phyloP scores from a whole-genome alignment of 805 yeast species.

The Metschnikowia anglica region DNA sequence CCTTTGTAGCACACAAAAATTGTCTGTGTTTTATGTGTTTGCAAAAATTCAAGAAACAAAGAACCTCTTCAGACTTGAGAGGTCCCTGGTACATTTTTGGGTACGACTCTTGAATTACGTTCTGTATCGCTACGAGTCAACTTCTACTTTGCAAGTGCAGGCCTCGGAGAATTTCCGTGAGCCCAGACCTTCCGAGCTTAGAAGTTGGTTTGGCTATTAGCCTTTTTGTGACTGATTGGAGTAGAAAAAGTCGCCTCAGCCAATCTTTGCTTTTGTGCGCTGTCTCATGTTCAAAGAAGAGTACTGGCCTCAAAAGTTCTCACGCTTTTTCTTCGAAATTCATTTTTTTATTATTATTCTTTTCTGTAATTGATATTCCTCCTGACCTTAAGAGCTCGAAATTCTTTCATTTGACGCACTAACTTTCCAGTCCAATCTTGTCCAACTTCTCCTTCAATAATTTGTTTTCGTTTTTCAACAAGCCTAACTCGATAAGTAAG shows the following conservation, averaged over 20 bases:
- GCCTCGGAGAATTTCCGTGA: too few species aligned
- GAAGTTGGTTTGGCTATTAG: background rate
- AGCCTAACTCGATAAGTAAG: constrained; percentile 62
- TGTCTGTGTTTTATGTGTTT: background rate
- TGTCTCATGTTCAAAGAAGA: background rate
- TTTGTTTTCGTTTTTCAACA: constrained; percentile 46
- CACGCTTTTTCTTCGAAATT: background rate
- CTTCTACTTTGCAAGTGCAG: too few species aligned
- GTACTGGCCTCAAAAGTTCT: background rate
- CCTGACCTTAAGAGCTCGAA: background rate
- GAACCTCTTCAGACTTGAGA: background rate
- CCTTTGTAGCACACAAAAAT: background rate
- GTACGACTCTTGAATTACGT: too few species aligned
- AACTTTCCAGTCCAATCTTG: constrained; percentile 8
- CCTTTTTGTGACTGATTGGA: too few species aligned
- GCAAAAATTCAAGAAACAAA: background rate
- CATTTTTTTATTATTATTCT: background rate
- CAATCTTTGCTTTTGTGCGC: background rate
- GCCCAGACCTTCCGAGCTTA: too few species aligned
- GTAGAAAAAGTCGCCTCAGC: background rate
- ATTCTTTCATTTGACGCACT: background rate
- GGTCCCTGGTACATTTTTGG: background rate
- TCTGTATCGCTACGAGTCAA: too few species aligned
- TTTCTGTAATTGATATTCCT: background rate
- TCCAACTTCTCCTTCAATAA: constrained; percentile 17